Base-by-base conservation (phyloP, 2,329 filamentous ascomycete species). In the Penicillium fuscoglaucum region DNA sequence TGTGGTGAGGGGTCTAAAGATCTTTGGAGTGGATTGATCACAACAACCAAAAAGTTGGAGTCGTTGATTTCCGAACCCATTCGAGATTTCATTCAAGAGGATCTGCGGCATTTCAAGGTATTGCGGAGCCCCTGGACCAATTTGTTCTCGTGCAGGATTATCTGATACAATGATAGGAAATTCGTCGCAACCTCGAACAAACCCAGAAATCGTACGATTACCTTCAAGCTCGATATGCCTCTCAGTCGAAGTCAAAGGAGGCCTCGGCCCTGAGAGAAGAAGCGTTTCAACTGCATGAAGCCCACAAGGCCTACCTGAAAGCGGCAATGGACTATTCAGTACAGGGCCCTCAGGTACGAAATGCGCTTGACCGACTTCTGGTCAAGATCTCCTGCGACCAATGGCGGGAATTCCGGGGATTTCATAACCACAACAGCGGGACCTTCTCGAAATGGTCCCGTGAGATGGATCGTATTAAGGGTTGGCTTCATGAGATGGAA, bases 401-500 rank as follows among this genome's bases (percentile, higher is more conserved):
- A 66, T 97, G 91, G 90, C 87, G 87, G 61, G 92, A 98, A 71
- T 88, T 96, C 82, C 90, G 87, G 68, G 79, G 82, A 3, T 84
- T 88, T 1, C 82, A 89, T 52, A 90, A 93, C 54, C 81, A 84
- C 3, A 84, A 86, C 19, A 80, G 81, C 19, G 82, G 76, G 7
- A 78, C 81, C 31, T 88, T 93, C 51, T 81, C 82, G 4, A 86
- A 86, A 64, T 91, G 86, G 82, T 85, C 83, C 15, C 79, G 83
- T 29, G 95, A 98, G 73, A 92, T 99, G 83, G 93, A 97, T 64
- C 87, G 95, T 21, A 88, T 99, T 55, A 87, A 89, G 60, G 92
- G 93, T 33, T 99, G 95, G 95, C 89, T 90, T 57, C 90, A 89
- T 70, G 92, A 97, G 73, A 93, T 99, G 90, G 93, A 97, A 75